Evolutionary conservation across 2,329 filamentous ascomycete species (phyloP), one percentile per base, ranked within the genome.

Genomic region (Drechslerella dactyloides): DNA sequence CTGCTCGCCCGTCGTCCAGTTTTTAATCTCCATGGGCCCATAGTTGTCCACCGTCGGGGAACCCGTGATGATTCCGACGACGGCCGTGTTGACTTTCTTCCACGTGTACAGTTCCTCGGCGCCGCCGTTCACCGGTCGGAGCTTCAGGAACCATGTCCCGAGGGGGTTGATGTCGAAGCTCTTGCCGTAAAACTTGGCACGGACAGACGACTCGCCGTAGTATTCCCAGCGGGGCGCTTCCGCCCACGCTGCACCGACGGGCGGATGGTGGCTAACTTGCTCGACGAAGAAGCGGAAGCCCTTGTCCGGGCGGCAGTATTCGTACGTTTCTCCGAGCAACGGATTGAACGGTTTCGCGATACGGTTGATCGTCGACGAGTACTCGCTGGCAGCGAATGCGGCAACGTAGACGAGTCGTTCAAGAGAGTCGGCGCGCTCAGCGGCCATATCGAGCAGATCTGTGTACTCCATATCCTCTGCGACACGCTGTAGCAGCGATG

Each of bases 261-360:
- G 94, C 30, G 94, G 94, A 80, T 99, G 94, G 79, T 99, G 94
- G 81, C 91, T 96, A 77, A 99, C 93, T 82, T 99, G 94, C 80
- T 99, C 94, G 72, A 96, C 91, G 81, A 97, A 96, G 84, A 97
- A 97, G 75, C 94, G 91, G 82, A 96, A 99, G 69, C 93, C 93
- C 80, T 97, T 96, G 81, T 99, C 94, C 0, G 94, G 93, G 64
- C 94, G 85, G 37, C 89, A 93, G 78, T 99, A 97, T 79, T 99
- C 94, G 76, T 96, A 99, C 0, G 94, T 99, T 80, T 99, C 94
- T 53, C 93, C 94, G 0, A 99, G 84, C 3, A 99, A 85, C 13
- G 94, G 94, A 78, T 99, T 99, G 84, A 99, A 99, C 0, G 94
- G 94, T 79, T 99, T 99, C 17, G 94, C 94, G 15, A 99, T 93